phyloP scores from a whole-genome alignment of 2,329 filamentous ascomycete species.

The Bipolaris zeicola region DNA sequence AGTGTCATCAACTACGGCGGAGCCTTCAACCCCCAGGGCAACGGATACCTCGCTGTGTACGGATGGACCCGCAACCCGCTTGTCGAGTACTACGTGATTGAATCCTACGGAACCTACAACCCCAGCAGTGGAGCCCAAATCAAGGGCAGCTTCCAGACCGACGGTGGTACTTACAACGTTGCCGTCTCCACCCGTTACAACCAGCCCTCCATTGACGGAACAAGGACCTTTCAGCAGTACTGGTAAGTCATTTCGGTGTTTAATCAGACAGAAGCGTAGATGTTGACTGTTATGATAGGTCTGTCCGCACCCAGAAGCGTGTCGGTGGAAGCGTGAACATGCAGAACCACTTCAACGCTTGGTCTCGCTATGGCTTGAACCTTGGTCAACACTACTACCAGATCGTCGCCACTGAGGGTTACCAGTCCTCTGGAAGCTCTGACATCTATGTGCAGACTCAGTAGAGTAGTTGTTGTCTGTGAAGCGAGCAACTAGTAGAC shows the following conservation, averaged over 20 bases:
- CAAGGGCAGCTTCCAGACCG: constrained; percentile 57
- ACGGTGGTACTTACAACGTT: constrained; percentile 60
- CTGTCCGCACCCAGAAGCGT: constrained; percentile 55
- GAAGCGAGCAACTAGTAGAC: neutral
- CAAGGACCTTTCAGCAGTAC: constrained; percentile 60
- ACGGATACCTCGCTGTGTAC: constrained; percentile 53
- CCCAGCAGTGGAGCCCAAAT: constrained; percentile 51
- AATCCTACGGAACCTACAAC: constrained; percentile 55
- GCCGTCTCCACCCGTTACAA: constrained; percentile 55
- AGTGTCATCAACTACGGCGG: constrained; percentile 26
- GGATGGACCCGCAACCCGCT: constrained; percentile 61
- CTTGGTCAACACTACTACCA: constrained; percentile 22
- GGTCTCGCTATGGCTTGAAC: constrained; percentile 30
- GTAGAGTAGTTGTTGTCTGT: neutral
- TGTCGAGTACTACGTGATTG: constrained; percentile 64
- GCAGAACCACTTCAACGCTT: constrained; percentile 37
- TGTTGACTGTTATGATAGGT: neutral
- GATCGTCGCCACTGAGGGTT: constrained; percentile 61
- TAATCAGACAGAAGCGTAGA: neutral
- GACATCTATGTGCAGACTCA: constrained; percentile 14
- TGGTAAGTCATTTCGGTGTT: constrained; percentile 46
- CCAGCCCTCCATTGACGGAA: constrained; percentile 60
- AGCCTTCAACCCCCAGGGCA: constrained; percentile 23
- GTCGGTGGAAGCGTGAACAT: constrained; percentile 49
- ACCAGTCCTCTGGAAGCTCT: constrained; percentile 52